A percentile compares a stretch with the other conserved stretches of the same genome.
These are phyloP conservation scores for Phialophora verrucosa DNA, from an alignment of 2,329 filamentous ascomycete species.

Conservation along the genomic window DNA sequence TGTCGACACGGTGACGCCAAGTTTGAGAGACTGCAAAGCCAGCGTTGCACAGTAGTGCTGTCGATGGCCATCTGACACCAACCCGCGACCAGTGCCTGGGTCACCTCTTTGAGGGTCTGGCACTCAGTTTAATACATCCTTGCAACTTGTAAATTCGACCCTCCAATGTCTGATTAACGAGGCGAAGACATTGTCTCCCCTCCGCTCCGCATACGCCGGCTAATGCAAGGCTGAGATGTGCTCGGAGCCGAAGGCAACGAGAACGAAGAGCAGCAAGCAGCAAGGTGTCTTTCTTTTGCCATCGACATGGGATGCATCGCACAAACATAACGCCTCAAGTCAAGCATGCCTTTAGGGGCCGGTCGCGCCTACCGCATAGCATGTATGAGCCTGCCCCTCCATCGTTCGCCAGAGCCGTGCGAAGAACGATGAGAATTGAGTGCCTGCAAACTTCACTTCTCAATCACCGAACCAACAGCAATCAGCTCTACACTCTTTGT, in stretches of 20 bases:
- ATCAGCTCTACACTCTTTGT: background rate
- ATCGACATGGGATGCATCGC: background rate
- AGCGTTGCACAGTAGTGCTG: constrained; percentile 5
- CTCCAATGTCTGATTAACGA: background rate
- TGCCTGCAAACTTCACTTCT: background rate
- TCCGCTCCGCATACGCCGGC: background rate
- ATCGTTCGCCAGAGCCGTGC: background rate
- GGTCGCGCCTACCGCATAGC: constrained; percentile 3
- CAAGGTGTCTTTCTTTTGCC: background rate
- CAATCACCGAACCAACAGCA: background rate
- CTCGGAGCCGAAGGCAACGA: background rate
- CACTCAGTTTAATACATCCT: background rate
- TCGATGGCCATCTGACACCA: constrained; percentile 11
- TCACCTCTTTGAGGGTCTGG: background rate
- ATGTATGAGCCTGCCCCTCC: background rate
- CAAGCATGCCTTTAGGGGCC: background rate
- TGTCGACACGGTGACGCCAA: background rate
- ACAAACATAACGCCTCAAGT: background rate
- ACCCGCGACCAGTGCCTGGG: background rate
- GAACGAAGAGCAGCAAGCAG: constrained; percentile 1
- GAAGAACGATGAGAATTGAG: background rate
- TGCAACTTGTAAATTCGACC: constrained; percentile 3
- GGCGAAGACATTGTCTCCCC: background rate
- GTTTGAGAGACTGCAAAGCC: background rate
- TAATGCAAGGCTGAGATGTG: constrained; percentile 6